Conservation (phyloP, 2,329 filamentous ascomycete species). For the Monilinia fructicola region DNA sequence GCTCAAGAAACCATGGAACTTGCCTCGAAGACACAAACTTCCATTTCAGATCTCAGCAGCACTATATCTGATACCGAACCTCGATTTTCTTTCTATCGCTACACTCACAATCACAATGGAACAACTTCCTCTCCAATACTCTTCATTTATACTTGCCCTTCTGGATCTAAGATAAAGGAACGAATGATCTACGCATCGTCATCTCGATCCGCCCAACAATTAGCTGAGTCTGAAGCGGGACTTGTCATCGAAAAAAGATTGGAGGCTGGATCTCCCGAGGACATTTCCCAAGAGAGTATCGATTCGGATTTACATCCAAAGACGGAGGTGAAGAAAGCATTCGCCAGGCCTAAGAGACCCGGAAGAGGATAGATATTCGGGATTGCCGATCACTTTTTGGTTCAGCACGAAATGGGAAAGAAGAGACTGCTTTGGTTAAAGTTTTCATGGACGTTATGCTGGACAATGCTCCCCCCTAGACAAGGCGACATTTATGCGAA, state of each 20-base stretch:
- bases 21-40: conserved; percentile 51
- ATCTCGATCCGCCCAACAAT: conserved; percentile 63
- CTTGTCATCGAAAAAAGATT: conserved; percentile 69
- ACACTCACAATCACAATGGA: conserved; percentile 57
- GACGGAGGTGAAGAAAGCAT: conserved; percentile 64
- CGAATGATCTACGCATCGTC: conserved; percentile 80
- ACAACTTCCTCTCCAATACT: conserved; percentile 59
- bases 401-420: not conserved
- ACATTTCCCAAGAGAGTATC: conserved; percentile 67
- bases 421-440: conserved; percentile 20
- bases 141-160: conserved; percentile 81
- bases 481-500: not conserved
- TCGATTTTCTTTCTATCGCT: conserved; percentile 76
- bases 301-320: conserved; percentile 67
- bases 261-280: conserved; percentile 64
- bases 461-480: conserved; percentile 24
- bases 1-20: conserved; percentile 69
- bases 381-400: not conserved
- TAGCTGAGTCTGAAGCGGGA: conserved; percentile 65
- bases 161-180: conserved; percentile 72
- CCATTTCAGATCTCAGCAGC: conserved; percentile 57
- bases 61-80: conserved; percentile 68
- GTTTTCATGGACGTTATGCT: conserved; percentile 26
- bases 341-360: conserved; percentile 77
- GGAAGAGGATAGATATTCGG: conserved; percentile 46